Percentiles rank a stretch among this genome's conserved stretches.
These are phyloP conservation scores for Trichoderma cornu-damae DNA, from an alignment of 2,329 filamentous ascomycete genomes.

Conservation along the genomic window DNA sequence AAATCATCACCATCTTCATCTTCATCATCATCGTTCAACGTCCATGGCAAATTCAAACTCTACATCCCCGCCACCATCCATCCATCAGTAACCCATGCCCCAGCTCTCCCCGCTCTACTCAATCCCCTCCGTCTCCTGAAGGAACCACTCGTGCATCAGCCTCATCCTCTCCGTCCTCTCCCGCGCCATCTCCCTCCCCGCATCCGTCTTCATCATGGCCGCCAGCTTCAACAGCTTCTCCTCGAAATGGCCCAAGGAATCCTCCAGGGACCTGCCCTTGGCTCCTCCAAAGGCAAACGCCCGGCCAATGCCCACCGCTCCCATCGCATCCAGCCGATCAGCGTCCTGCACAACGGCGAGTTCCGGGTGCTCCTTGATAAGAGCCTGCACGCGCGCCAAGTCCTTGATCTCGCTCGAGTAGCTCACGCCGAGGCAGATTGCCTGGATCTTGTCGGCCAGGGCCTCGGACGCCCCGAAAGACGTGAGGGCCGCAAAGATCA, in stretches of 20 bases:
- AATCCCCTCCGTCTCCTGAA: constrained; percentile 41
- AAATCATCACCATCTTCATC: too few relatives aligned
- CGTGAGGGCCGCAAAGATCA: constrained; percentile 52
- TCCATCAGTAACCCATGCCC: not conserved
- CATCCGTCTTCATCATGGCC: constrained; percentile 59
- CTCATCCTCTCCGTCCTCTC: constrained; percentile 50
- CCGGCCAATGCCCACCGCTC: constrained; percentile 76
- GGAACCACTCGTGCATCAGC: constrained; percentile 55
- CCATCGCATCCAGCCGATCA: constrained; percentile 85
- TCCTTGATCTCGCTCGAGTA: constrained; percentile 69
- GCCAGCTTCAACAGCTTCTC: constrained; percentile 67
- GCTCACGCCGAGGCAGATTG: constrained; percentile 70
- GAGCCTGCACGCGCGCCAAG: constrained; percentile 51
- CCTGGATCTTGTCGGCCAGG: constrained; percentile 63
- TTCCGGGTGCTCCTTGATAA: constrained; percentile 59
- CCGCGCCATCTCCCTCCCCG: constrained; percentile 48
- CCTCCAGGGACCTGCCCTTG: constrained; percentile 53
- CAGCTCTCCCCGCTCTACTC: not conserved
- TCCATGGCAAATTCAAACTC: too few relatives aligned
- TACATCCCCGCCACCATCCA: too few relatives aligned
- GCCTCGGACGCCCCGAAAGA: constrained; percentile 50
- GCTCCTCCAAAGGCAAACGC: constrained; percentile 62
- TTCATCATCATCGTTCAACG: too few relatives aligned
- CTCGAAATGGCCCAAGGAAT: constrained; percentile 68
- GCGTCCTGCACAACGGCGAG: constrained; percentile 82